Percentiles rank a stretch among this genome's conserved stretches.
Conservation (phyloP, 2,329 filamentous ascomycete genomes). For the Diaporthe sp. region DNA sequence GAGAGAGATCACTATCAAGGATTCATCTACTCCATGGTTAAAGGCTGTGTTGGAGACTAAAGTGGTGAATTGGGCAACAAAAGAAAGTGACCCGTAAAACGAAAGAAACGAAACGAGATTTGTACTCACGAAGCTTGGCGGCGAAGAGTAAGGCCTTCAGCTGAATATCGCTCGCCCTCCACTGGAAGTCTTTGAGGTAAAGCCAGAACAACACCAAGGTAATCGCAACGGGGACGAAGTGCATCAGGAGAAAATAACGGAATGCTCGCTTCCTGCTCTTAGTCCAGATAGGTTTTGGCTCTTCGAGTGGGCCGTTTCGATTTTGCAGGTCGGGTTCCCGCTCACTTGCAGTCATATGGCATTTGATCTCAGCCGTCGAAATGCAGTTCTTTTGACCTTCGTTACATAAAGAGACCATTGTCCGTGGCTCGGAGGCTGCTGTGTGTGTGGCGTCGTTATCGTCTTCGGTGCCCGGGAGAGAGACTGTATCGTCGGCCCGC, state of each 20-base stretch:
- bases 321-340: neutral
- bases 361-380: rapidly evolving
- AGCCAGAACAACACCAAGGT: neutral
- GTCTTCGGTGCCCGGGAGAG: neutral
- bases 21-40: no score
- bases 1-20: neutral
- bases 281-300: neutral
- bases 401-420: neutral
- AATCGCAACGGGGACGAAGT: neutral
- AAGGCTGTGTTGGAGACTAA: no score
- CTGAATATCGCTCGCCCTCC: neutral
- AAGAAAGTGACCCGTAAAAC: no score
- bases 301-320: neutral
- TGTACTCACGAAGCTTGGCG: neutral
- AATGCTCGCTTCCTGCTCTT: neutral
- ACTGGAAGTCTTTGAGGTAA: neutral
- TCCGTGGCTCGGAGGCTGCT: neutral
- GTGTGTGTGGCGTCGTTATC: neutral
- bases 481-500: neutral
- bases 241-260: neutral
- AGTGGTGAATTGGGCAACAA: no score
- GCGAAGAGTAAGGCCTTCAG: neutral
- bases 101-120: no score
- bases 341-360: no score
- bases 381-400: no score